Evolutionary conservation across 495 filamentous ascomycete genomes (phyloP).

Genomic region (Talaromyces stipitatus): DNA sequence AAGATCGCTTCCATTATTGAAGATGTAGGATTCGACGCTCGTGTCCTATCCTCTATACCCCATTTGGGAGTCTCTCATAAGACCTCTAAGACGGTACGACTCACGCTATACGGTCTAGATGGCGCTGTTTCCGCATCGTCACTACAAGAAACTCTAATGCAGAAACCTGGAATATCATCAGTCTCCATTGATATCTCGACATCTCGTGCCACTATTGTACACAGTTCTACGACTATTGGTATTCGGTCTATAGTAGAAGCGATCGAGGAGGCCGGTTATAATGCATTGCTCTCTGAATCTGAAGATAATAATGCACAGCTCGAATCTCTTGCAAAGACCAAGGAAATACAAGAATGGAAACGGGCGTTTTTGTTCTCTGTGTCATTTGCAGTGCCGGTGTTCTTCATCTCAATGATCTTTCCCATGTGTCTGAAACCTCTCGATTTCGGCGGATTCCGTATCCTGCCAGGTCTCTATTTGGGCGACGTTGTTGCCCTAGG

Average conservation of each 20-base stretch:
- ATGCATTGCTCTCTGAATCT: constrained; percentile 80
- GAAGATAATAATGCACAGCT: constrained; percentile 97
- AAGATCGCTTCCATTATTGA: constrained; percentile 58
- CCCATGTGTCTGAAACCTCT: constrained; percentile 67
- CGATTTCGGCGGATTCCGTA: constrained; percentile 61
- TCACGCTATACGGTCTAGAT: constrained; percentile 77
- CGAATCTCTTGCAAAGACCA: constrained; percentile 91
- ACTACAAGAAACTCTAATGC: constrained; percentile 60
- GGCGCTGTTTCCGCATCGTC: constrained; percentile 60
- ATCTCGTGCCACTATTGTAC: constrained; percentile 59
- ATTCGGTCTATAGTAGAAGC: constrained; percentile 75
- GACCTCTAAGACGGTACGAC: constrained; percentile 45
- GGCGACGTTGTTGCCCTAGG: constrained; percentile 77
- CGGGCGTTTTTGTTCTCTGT: constrained; percentile 66
- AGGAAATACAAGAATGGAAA: constrained; percentile 90
- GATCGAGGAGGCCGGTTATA: constrained; percentile 73
- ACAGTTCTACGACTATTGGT: constrained; percentile 62
- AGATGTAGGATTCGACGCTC: constrained; percentile 83
- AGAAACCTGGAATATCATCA: constrained; percentile 61
- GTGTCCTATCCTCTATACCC: constrained; percentile 49
- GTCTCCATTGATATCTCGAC: constrained; percentile 64
- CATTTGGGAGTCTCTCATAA: constrained; percentile 20
- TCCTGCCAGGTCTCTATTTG: constrained; percentile 71
- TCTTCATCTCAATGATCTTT: constrained; percentile 85
- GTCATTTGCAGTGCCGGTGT: constrained; percentile 82